Percentiles rank a stretch among this genome's conserved stretches.
These are phyloP conservation scores for Castanea crenata DNA, from an alignment of 306 rosid genomes.

Conservation along the genomic window DNA sequence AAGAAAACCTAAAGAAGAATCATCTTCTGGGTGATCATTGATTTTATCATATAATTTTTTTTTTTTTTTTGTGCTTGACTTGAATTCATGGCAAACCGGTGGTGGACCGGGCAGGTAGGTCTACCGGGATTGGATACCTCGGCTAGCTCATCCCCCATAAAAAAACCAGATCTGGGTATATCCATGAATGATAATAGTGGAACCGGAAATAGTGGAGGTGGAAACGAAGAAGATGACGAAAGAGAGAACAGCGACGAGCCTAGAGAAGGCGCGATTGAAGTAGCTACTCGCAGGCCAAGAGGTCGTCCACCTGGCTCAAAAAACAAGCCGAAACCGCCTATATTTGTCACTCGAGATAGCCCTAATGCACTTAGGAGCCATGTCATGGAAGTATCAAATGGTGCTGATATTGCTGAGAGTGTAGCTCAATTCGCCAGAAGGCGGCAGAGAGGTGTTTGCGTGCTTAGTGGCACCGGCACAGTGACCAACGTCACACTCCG, in stretches of 20 bases:
- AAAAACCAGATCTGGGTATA: conserved; percentile 74
- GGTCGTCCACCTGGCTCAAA: conserved; percentile 80
- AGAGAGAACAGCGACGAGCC: conserved; percentile 74
- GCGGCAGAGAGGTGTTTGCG: conserved; percentile 67
- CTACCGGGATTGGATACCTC: conserved; percentile 47
- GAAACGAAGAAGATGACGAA: conserved; percentile 46
- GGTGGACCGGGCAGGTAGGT: conserved; percentile 78
- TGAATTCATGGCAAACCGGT: conserved; percentile 65
- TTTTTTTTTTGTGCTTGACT: not conserved
- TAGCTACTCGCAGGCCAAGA: conserved; percentile 51
- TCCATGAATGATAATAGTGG: conserved; percentile 44
- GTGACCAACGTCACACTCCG: conserved; percentile 70
- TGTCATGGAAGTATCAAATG: conserved; percentile 79
- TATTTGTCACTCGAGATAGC: conserved; percentile 78
- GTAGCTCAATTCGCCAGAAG: conserved; percentile 67
- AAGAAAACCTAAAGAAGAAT: not conserved
- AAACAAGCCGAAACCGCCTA: conserved; percentile 76
- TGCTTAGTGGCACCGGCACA: conserved; percentile 68
- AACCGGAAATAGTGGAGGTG: conserved; percentile 13
- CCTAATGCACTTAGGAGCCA: conserved; percentile 85
- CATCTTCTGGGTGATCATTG: not conserved
- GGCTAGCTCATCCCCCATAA: conserved; percentile 32
- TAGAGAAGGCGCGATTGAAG: conserved; percentile 61
- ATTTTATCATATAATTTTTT: not conserved
- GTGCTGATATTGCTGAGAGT: conserved; percentile 60